Evolutionary conservation across 257 asterid genomes (phyloP), one percentile per base, ranked within the genome.

Genomic region (Scutellaria minor): DNA sequence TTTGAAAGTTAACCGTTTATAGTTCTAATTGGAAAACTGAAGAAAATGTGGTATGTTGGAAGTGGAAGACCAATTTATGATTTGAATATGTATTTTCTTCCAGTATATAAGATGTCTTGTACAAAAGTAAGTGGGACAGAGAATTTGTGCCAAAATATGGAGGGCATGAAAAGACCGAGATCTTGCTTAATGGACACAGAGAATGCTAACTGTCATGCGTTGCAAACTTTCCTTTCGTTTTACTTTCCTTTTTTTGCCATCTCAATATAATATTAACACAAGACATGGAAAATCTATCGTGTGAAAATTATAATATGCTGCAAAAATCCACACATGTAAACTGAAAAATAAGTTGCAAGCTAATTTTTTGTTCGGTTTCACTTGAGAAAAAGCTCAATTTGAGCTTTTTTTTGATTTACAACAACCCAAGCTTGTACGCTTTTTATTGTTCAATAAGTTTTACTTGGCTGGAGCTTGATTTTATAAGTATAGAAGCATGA

Each of bases 41-140:
- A 22, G 61, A 53, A 68, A 55, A 40, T 20, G 9, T 55, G 51
- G 31, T 53, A 56, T 56, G 66, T 57, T 22, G 47, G 24, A 70
- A 42, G 46, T 55, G 55, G 65, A 41, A 13, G 37, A 13, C 57
- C 14, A 10, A 20, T 53, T 41, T 41, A 12, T 57, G 15, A 53
- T 56, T 20, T 69, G 11, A 55, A 44, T 45, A n/a, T 56, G 48
- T 39, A 12, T 45, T 56, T 45, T 6, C 12, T 9, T 7, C 57
- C 56, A 13, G 40, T 10, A 52, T 68, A 55, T 7, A 39, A 22
- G n/a, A 54, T 68, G 6, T 39, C 7, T 53, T 9, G 9, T 15
- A 14, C 10, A 67, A 67, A 31, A 15, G n/a, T 44, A 40, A 69
- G 24, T 41, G 42, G 13, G 55, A 42, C 24, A 9, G 12, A 55